Percentiles rank a stretch among this genome's conserved stretches.
Conservation (phyloP, 306 rosid genomes). For the Rubus idaeus region DNA sequence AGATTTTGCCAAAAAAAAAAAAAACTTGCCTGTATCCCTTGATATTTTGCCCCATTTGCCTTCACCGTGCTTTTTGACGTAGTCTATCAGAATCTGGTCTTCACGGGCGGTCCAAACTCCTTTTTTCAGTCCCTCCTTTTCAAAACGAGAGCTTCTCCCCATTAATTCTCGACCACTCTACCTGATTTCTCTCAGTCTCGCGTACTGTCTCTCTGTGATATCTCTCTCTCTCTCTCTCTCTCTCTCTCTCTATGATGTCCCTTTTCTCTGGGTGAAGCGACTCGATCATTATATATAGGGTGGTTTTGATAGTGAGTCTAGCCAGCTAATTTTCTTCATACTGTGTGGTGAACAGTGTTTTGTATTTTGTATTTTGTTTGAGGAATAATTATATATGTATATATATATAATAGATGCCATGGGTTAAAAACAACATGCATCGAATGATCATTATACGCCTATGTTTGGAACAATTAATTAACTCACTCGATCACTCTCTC, state of each 20-base stretch:
- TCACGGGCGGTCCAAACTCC: conserved; percentile 45
- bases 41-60: conserved; percentile 47
- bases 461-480: too few species aligned
- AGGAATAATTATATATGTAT: too few species aligned
- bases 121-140: conserved; percentile 22
- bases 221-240: too few species aligned
- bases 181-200: neutral
- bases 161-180: neutral
- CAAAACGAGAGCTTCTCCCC: conserved; percentile 24
- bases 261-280: neutral
- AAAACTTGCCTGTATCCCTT: conserved; percentile 35
- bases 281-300: neutral
- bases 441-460: too few species aligned
- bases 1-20: too few species aligned
- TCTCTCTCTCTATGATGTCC: neutral
- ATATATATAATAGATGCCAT: too few species aligned
- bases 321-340: neutral
- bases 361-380: too few species aligned
- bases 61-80: conserved; percentile 39
- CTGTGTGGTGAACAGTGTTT: neutral
- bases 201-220: too few species aligned
- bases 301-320: neutral
- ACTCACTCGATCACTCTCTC: neutral
- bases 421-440: too few species aligned
- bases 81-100: conserved; percentile 35